Evolutionary conservation across 2,329 filamentous ascomycete genomes (phyloP).

Genomic region (Apiospora phragmitis): DNA sequence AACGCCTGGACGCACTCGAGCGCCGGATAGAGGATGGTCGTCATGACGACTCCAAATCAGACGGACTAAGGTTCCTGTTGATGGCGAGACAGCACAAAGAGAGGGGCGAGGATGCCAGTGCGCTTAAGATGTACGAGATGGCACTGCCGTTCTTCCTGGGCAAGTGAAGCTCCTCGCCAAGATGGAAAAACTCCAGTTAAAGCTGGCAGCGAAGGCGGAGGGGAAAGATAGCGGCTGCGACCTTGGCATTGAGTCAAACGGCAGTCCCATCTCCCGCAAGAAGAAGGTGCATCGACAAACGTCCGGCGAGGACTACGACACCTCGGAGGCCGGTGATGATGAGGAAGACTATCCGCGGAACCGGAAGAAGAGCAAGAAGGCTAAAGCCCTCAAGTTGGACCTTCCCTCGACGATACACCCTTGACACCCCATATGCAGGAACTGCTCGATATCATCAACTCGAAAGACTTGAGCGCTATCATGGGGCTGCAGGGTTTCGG

Average conservation of each 20-base stretch:
- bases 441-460: slow-evolving; percentile 72
- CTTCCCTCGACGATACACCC: slow-evolving; percentile 28
- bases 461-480: slow-evolving; percentile 66
- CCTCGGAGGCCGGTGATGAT: slow-evolving; percentile 35
- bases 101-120: slow-evolving; percentile 73
- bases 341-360: slow-evolving; percentile 33
- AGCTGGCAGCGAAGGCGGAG: slow-evolving; percentile 44
- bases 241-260: not conserved
- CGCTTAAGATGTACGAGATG: slow-evolving; percentile 82
- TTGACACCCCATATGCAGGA: slow-evolving; percentile 60
- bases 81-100: slow-evolving; percentile 91
- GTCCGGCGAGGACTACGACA: slow-evolving; percentile 18
- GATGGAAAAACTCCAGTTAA: slow-evolving; percentile 61
- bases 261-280: slow-evolving; percentile 9
- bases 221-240: slow-evolving; percentile 17
- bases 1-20: slow-evolving; percentile 80
- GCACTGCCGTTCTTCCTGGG: slow-evolving; percentile 80
- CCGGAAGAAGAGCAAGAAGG: slow-evolving; percentile 25
- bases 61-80: slow-evolving; percentile 83
- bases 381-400: slow-evolving; percentile 17
- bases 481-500: slow-evolving; percentile 69
- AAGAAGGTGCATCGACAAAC: slow-evolving; percentile 19
- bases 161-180: slow-evolving; percentile 76
- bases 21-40: slow-evolving; percentile 73
- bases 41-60: slow-evolving; percentile 72